These are phyloP conservation scores for Coccomyxa sp. DNA, from an alignment of 139 green algal species.

Conservation along the genomic window DNA sequence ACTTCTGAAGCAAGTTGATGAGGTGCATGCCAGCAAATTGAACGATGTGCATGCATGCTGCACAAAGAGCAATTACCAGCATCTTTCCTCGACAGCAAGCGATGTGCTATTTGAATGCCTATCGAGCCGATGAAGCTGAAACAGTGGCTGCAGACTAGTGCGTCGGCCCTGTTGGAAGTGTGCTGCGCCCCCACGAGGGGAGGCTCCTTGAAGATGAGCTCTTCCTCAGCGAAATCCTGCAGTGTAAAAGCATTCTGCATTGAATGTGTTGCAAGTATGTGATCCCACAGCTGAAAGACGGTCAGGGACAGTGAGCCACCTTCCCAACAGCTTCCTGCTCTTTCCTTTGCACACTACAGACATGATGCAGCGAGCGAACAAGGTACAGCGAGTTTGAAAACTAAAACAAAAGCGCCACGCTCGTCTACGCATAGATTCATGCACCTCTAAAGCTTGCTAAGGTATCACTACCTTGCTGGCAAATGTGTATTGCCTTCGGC, in stretches of 20 bases:
- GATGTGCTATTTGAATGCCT: conserved; percentile 39
- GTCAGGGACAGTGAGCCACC: no score
- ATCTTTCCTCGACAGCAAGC: background rate
- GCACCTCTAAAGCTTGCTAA: no score
- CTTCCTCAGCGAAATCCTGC: conserved; percentile 28
- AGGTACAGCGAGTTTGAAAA: no score
- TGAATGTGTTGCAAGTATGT: conserved; percentile 21
- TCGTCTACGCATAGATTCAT: no score
- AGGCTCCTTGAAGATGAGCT: conserved; percentile 36
- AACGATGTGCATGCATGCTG: background rate
- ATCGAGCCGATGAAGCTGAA: conserved; percentile 48
- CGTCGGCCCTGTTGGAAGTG: conserved; percentile 26
- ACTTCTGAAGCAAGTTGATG: background rate
- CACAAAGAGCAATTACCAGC: background rate
- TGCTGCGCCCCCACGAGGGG: conserved; percentile 49
- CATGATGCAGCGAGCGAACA: no score
- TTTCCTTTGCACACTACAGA: no score
- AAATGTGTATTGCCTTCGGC: no score
- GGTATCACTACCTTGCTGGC: no score
- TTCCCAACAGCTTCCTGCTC: no score
- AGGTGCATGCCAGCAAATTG: background rate
- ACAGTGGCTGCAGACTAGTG: conserved; percentile 45
- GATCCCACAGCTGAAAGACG: no score
- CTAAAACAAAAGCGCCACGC: no score
- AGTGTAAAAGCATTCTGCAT: background rate